Evolutionary conservation across 1,139 yeast species (phyloP).

Genomic region (Hansenula lynferdii): DNA sequence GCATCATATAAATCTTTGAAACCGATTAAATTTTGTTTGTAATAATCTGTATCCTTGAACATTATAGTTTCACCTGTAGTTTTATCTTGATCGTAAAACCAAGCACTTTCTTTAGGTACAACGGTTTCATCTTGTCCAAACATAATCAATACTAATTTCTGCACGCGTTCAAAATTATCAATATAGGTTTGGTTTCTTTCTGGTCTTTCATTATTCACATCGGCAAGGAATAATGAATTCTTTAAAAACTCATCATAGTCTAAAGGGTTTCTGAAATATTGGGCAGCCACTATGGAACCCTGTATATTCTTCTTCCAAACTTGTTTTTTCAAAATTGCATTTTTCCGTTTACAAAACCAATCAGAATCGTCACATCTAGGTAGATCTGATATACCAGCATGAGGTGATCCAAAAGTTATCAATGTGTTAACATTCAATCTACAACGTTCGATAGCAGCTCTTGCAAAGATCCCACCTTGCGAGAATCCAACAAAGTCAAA

Average conservation of each 20-base stretch:
- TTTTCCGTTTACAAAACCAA: slow-evolving; percentile 58
- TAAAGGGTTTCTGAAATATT: slow-evolving; percentile 53
- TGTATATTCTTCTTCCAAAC: slow-evolving; percentile 61
- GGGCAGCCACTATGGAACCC: slow-evolving; percentile 61
- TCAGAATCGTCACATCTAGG: slow-evolving; percentile 56
- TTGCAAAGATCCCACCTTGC: slow-evolving; percentile 73
- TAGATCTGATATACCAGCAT: slow-evolving; percentile 68
- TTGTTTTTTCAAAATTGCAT: slow-evolving; percentile 50
- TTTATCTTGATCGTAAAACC: slow-evolving; percentile 54
- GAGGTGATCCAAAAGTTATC: slow-evolving; percentile 80
- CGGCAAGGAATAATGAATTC: slow-evolving; percentile 54
- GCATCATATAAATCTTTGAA: slow-evolving; percentile 40
- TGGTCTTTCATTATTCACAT: slow-evolving; percentile 56
- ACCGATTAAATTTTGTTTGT: slow-evolving; percentile 54
- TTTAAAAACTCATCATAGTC: slow-evolving; percentile 43
- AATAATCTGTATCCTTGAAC: slow-evolving; percentile 46
- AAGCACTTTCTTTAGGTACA: slow-evolving; percentile 72
- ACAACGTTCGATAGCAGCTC: slow-evolving; percentile 63
- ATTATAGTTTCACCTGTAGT: slow-evolving; percentile 38
- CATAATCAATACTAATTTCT: slow-evolving; percentile 52
- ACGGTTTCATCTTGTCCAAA: slow-evolving; percentile 62
- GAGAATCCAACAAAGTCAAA: slow-evolving; percentile 78
- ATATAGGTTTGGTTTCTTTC: slow-evolving; percentile 33
- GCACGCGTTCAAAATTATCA: slow-evolving; percentile 37
- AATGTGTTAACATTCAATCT: slow-evolving; percentile 44